These are phyloP conservation scores for Auriscalpium orientale DNA, from an alignment of 768 basidiomycete genomes.

Conservation along the genomic window DNA sequence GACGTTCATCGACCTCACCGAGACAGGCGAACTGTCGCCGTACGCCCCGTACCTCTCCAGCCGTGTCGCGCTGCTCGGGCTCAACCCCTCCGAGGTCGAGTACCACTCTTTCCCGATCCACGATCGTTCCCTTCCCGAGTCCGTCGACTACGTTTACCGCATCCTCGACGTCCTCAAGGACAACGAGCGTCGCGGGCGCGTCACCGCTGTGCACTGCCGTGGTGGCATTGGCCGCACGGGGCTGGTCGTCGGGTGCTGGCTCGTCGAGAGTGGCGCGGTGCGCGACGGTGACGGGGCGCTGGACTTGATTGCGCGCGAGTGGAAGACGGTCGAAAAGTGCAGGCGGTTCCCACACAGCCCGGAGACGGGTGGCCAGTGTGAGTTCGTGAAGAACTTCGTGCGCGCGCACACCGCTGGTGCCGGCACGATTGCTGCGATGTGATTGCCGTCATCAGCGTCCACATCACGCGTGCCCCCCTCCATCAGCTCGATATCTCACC, in stretches of 20 bases:
- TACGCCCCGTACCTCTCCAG: slow-evolving; percentile 49
- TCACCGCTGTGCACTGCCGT: slow-evolving; percentile 71
- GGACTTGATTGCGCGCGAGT: slow-evolving; percentile 55
- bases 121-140: slow-evolving; percentile 61
- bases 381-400: slow-evolving; percentile 59
- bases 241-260: slow-evolving; percentile 66
- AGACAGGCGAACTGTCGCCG: slow-evolving; percentile 64
- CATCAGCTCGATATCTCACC: no score
- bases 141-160: slow-evolving; percentile 46
- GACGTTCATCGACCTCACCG: slow-evolving; percentile 82
- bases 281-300: slow-evolving; percentile 59
- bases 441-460: no score
- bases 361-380: slow-evolving; percentile 72
- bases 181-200: slow-evolving; percentile 49
- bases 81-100: slow-evolving; percentile 48
- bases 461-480: no score
- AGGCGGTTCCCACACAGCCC: slow-evolving; percentile 68
- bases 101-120: slow-evolving; percentile 78
- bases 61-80: slow-evolving; percentile 47
- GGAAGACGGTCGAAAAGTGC: slow-evolving; percentile 75
- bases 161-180: slow-evolving; percentile 55
- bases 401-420: background rate
- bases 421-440: no score
- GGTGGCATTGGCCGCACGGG: slow-evolving; percentile 70
- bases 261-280: slow-evolving; percentile 58